Conservation (phyloP, 257 asterid genomes). For the Solanum habrochaites region DNA sequence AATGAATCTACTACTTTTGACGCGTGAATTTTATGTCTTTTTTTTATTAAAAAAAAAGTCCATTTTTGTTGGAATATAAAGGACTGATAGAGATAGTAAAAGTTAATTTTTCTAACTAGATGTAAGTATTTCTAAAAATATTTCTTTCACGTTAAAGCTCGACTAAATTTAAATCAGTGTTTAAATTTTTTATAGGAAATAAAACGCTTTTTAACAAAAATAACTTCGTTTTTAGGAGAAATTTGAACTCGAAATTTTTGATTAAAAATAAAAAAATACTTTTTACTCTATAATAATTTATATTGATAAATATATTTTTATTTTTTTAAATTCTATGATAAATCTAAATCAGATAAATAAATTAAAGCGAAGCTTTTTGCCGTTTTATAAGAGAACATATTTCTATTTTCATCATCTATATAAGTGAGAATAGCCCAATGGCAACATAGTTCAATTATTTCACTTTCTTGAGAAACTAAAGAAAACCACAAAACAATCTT, state of each 20-base stretch:
- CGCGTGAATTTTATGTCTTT: background rate
- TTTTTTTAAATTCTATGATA: too few species aligned
- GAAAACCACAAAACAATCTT: background rate
- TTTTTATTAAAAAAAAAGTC: too few species aligned
- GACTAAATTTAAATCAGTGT: too few species aligned
- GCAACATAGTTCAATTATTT: background rate
- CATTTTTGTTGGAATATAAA: background rate
- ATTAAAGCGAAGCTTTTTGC: background rate
- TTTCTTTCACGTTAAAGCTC: background rate
- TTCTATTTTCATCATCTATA: background rate
- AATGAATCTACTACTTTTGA: too few species aligned
- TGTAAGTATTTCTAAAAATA: background rate
- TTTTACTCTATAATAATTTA: too few species aligned
- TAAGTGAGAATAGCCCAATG: background rate
- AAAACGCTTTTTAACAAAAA: too few species aligned
- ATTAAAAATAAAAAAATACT: too few species aligned
- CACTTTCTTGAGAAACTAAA: background rate
- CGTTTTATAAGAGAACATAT: background rate
- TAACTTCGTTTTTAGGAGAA: accelerated
- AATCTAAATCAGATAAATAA: background rate
- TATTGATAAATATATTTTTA: too few species aligned
- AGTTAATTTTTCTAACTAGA: background rate
- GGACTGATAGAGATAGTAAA: background rate
- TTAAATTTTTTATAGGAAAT: too few species aligned
- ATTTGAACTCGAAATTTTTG: accelerated